Conservation (phyloP, 2,329 filamentous ascomycete genomes). For the Beauveria rudraprayagi region DNA sequence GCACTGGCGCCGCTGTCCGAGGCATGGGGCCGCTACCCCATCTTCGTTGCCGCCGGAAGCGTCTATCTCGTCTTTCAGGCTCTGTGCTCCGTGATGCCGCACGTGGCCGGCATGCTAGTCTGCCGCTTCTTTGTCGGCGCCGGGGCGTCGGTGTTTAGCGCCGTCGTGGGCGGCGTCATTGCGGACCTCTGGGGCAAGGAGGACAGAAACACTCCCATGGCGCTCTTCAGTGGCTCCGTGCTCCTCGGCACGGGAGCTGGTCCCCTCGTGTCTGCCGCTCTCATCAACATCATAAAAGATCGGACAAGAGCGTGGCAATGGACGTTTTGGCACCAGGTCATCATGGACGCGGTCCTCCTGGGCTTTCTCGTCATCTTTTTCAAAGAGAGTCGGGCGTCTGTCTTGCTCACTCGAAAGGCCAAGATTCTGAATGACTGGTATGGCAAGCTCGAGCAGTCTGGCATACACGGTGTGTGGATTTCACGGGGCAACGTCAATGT, state of each 20-base stretch:
- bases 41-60: constrained; percentile 67
- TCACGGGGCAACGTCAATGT: background rate
- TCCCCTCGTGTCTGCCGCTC: constrained; percentile 61
- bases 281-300: constrained; percentile 52
- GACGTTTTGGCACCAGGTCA: constrained; percentile 82
- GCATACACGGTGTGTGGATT: constrained; percentile 43
- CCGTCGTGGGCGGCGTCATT: constrained; percentile 87
- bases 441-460: constrained; percentile 58
- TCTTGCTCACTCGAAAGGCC: constrained; percentile 71
- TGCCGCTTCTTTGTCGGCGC: constrained; percentile 69
- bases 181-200: constrained; percentile 75
- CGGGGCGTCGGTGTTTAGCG: constrained; percentile 73
- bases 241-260: constrained; percentile 74
- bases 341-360: constrained; percentile 54
- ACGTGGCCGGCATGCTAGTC: constrained; percentile 65
- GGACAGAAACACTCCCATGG: constrained; percentile 83
- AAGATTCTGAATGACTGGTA: constrained; percentile 71
- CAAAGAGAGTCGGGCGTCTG: constrained; percentile 73
- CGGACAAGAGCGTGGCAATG: constrained; percentile 60
- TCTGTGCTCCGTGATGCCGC: constrained; percentile 62
- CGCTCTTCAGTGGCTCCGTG: constrained; percentile 72
- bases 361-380: constrained; percentile 61
- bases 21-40: constrained; percentile 76
- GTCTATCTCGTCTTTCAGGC: constrained; percentile 65
- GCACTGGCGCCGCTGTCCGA: constrained; percentile 80